These are phyloP conservation scores for Moricandia arvensis DNA, from an alignment of 345 rosid genomes.

Conservation along the genomic window DNA sequence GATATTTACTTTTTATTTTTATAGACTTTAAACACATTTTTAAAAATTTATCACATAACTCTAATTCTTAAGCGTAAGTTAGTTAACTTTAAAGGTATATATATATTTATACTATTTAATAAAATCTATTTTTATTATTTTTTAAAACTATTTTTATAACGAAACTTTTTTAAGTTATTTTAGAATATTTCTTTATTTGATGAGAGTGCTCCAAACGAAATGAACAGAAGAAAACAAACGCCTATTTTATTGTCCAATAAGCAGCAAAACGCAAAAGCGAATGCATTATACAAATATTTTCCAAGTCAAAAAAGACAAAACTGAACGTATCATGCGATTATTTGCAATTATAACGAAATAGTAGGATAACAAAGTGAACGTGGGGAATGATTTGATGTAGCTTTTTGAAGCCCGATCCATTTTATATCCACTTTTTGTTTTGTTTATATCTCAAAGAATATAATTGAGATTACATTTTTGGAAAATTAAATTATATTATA, in stretches of 20 bases:
- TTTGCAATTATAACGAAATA: constrained; percentile 28
- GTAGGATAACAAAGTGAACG: constrained; percentile 28
- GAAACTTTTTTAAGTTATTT: too few relatives aligned
- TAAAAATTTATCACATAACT: too few relatives aligned
- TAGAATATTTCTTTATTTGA: too few relatives aligned
- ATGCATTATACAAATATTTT: background rate
- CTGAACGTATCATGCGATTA: constrained; percentile 8
- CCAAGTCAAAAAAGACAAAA: constrained; percentile 25
- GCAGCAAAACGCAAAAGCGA: constrained; percentile 4
- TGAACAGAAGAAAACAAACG: background rate
- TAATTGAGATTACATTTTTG: background rate
- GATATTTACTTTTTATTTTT: too few relatives aligned
- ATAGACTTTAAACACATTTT: too few relatives aligned
- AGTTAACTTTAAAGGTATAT: too few relatives aligned
- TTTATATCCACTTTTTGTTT: background rate
- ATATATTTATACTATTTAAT: too few relatives aligned
- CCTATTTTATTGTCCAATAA: constrained; percentile 17
- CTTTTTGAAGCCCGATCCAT: constrained; percentile 8
- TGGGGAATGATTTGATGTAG: constrained; percentile 35
- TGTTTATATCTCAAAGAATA: background rate
- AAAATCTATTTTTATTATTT: too few relatives aligned
- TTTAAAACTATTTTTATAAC: too few relatives aligned
- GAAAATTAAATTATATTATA: background rate
- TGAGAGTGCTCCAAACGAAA: constrained; percentile 1
- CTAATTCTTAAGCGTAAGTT: too few relatives aligned